Percentiles rank a stretch among this genome's conserved stretches.
phyloP scores from a whole-genome alignment of 495 filamentous ascomycete genomes.

The Glonium stellatum region DNA sequence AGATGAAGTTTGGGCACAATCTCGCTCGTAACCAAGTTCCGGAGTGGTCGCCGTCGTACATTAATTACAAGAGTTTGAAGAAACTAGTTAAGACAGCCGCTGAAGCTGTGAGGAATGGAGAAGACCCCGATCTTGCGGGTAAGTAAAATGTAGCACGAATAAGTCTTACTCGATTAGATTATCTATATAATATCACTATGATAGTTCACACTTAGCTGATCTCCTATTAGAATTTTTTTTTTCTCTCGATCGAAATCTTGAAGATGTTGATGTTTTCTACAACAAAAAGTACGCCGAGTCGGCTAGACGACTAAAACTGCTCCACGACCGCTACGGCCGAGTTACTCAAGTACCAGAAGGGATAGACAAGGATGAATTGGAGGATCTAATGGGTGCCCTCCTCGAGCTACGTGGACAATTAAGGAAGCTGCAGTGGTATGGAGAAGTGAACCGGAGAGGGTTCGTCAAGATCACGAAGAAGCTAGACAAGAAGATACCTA shows the following conservation, averaged over 20 bases:
- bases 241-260: slow-evolving; percentile 88
- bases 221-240: slow-evolving; percentile 73
- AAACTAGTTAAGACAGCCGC: slow-evolving; percentile 80
- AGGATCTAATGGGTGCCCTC: slow-evolving; percentile 82
- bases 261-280: slow-evolving; percentile 91
- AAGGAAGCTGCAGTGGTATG: slow-evolving; percentile 93
- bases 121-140: slow-evolving; percentile 69
- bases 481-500: slow-evolving; percentile 80
- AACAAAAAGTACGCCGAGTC: slow-evolving; percentile 87
- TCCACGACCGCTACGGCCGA: slow-evolving; percentile 77
- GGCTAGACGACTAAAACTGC: slow-evolving; percentile 69
- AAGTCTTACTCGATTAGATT: background rate
- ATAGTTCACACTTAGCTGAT: background rate
- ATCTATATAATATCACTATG: background rate
- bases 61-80: slow-evolving; percentile 94
- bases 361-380: slow-evolving; percentile 67
- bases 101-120: slow-evolving; percentile 54
- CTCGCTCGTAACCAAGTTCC: slow-evolving; percentile 90
- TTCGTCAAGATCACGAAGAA: slow-evolving; percentile 99
- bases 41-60: slow-evolving; percentile 88
- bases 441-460: slow-evolving; percentile 88
- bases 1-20: slow-evolving; percentile 45
- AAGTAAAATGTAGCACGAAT: background rate
- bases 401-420: slow-evolving; percentile 80
- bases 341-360: slow-evolving; percentile 43